A percentile compares a stretch with the other conserved stretches of the same genome.
Conservation (phyloP, 1,284 basidiomycete species). For the Ustilago cynodontis region DNA sequence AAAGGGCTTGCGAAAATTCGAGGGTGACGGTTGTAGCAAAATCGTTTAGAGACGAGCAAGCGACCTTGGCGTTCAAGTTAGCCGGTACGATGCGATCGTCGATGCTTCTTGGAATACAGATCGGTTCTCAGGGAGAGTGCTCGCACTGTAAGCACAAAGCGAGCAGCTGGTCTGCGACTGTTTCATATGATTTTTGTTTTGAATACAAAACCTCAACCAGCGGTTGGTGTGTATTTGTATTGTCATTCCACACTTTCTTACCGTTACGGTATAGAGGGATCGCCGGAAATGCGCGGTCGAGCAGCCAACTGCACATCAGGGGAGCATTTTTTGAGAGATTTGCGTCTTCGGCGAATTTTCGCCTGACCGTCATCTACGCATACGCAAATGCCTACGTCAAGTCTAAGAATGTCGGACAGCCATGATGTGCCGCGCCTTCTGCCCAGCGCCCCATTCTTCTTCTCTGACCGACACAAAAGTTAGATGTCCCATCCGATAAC, state of each 20-base stretch:
- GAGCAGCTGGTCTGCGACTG: constrained; percentile 36
- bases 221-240: constrained; percentile 2
- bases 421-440: not conserved
- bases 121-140: constrained; percentile 8
- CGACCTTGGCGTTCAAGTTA: not conserved
- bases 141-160: constrained; percentile 1
- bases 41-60: not conserved
- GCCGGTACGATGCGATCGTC: constrained; percentile 20
- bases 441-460: constrained; percentile 1
- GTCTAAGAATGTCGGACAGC: constrained; percentile 28
- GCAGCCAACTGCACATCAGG: constrained; percentile 14
- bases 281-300: constrained; percentile 33
- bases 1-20: not conserved
- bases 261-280: not conserved
- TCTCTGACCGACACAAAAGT: not conserved
- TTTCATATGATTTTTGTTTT: not conserved
- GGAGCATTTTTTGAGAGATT: not conserved
- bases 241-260: not conserved
- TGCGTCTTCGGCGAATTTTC: constrained; percentile 15
- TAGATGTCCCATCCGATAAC: constrained; percentile 23
- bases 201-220: not conserved
- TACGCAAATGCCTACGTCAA: constrained; percentile 30
- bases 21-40: not conserved
- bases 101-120: constrained; percentile 16
- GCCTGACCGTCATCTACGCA: not conserved